A percentile compares a stretch with the other conserved stretches of the same genome.
These are phyloP conservation scores for Aspergillus melleus DNA, from an alignment of 2,329 filamentous ascomycete species.

Conservation along the genomic window DNA sequence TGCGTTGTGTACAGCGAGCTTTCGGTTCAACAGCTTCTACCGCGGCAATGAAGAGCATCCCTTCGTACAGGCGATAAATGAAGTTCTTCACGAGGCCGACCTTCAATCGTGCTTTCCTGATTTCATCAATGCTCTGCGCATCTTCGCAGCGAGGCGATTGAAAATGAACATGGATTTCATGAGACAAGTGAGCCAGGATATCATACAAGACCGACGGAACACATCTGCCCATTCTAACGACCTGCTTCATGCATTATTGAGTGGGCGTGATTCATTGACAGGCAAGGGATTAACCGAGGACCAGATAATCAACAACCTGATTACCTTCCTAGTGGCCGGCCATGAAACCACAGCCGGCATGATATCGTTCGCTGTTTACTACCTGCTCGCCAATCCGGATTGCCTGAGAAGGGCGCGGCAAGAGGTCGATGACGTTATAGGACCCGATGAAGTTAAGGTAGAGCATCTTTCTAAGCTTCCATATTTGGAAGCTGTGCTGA, in stretches of 20 bases:
- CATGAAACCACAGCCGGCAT: conserved; percentile 72
- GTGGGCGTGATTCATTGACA: conserved; percentile 65
- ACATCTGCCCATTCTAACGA: conserved; percentile 62
- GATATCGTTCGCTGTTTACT: conserved; percentile 65
- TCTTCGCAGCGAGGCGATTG: conserved; percentile 29
- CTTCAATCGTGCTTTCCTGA: conserved; percentile 50
- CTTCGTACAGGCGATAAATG: conserved; percentile 67
- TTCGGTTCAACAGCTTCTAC: conserved; percentile 75
- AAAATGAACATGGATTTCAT: conserved; percentile 42
- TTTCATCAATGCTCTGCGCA: conserved; percentile 43
- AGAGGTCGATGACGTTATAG: conserved; percentile 67
- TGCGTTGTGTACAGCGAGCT: conserved; percentile 68
- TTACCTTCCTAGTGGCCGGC: conserved; percentile 69
- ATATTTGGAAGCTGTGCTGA: conserved; percentile 53
- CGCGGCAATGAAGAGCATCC: conserved; percentile 63
- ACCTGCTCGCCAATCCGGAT: conserved; percentile 62
- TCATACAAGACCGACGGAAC: conserved; percentile 59
- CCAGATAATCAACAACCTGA: conserved; percentile 67
- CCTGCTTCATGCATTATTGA: conserved; percentile 68
- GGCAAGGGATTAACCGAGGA: conserved; percentile 63
- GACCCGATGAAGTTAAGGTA: conserved; percentile 55
- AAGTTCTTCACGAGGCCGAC: conserved; percentile 60
- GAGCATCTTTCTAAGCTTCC: conserved; percentile 59
- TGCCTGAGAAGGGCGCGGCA: conserved; percentile 62
- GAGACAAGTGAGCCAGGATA: conserved; percentile 56